phyloP scores from a whole-genome alignment of 2,329 filamentous ascomycete species.

The Didymella pinodella region DNA sequence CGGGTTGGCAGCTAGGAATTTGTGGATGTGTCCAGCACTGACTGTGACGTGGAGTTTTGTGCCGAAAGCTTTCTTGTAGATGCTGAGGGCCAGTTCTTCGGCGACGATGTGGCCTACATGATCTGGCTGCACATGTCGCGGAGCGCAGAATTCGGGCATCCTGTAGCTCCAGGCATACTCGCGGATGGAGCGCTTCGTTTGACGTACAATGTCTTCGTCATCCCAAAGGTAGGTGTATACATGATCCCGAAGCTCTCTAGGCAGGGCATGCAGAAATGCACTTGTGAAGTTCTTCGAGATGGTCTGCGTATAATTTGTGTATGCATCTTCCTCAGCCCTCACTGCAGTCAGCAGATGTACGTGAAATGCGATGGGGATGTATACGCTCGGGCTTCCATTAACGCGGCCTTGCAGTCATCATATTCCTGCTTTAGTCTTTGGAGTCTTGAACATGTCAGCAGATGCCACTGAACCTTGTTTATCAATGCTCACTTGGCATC shows the following conservation, averaged over 20 bases:
- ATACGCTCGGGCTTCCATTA: slow-evolving; percentile 63
- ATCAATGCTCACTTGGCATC: background rate
- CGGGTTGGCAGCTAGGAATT: slow-evolving; percentile 16
- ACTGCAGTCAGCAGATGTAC: background rate
- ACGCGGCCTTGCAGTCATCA: slow-evolving; percentile 6
- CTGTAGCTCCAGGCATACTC: slow-evolving; percentile 20
- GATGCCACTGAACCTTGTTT: background rate
- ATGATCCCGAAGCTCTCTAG: slow-evolving; percentile 19
- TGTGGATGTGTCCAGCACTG: slow-evolving; percentile 16
- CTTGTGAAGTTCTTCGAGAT: slow-evolving; percentile 11
- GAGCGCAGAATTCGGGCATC: slow-evolving; percentile 20
- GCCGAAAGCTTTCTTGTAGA: slow-evolving; percentile 16
- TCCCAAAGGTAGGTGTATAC: slow-evolving; percentile 19
- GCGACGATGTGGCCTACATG: slow-evolving; percentile 14
- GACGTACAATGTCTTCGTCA: slow-evolving; percentile 19
- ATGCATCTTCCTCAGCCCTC: slow-evolving; percentile 12
- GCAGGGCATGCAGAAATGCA: slow-evolving; percentile 10
- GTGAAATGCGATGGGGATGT: slow-evolving; percentile 44
- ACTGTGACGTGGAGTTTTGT: slow-evolving; percentile 15
- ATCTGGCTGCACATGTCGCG: slow-evolving; percentile 12
- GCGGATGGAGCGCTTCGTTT: slow-evolving; percentile 17
- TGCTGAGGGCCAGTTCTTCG: slow-evolving; percentile 13
- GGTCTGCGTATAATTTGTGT: slow-evolving; percentile 4
- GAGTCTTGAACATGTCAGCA: slow-evolving; percentile 7
- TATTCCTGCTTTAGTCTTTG: slow-evolving; percentile 7